phyloP scores from a whole-genome alignment of 129 eudicot species.

The Lactuca sativa region DNA sequence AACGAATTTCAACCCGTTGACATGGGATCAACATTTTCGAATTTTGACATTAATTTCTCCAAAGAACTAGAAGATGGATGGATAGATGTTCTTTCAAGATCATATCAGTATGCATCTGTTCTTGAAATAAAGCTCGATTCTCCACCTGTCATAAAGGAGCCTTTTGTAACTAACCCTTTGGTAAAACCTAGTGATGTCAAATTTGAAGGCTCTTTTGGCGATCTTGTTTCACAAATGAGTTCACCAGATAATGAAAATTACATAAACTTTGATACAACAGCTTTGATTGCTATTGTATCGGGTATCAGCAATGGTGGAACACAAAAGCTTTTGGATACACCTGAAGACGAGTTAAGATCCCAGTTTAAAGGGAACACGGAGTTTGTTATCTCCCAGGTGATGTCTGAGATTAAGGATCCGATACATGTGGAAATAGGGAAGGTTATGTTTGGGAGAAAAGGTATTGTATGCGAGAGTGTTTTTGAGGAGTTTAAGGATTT shows the following conservation, averaged over 20 bases:
- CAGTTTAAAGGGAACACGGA: conserved; percentile 75
- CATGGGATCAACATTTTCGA: conserved; percentile 33
- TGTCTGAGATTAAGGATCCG: conserved; percentile 65
- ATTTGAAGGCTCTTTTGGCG: conserved; percentile 44
- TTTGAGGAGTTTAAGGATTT: conserved; percentile 68
- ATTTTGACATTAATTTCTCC: conserved; percentile 40
- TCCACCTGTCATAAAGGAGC: conserved; percentile 20
- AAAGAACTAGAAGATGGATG: conserved; percentile 67
- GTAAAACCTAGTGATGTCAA: conserved; percentile 17
- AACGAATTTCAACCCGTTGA: conserved; percentile 53
- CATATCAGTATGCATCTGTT: conserved; percentile 51
- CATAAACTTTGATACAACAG: conserved; percentile 90
- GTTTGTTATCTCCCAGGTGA: conserved; percentile 76
- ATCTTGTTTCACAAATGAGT: conserved; percentile 53
- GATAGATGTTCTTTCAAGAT: conserved; percentile 54
- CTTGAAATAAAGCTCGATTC: conserved; percentile 49
- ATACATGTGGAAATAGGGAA: conserved; percentile 55
- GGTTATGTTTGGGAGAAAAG: conserved; percentile 53
- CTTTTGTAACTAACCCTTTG: conserved; percentile 20
- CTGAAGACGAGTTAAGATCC: conserved; percentile 51
- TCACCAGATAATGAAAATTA: background rate
- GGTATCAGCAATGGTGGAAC: conserved; percentile 85
- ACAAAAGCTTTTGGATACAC: conserved; percentile 61
- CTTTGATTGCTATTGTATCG: conserved; percentile 81
- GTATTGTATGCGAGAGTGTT: conserved; percentile 71